Base-by-base conservation (phyloP, 2,329 filamentous ascomycete species). In the Fusarium sp. region DNA sequence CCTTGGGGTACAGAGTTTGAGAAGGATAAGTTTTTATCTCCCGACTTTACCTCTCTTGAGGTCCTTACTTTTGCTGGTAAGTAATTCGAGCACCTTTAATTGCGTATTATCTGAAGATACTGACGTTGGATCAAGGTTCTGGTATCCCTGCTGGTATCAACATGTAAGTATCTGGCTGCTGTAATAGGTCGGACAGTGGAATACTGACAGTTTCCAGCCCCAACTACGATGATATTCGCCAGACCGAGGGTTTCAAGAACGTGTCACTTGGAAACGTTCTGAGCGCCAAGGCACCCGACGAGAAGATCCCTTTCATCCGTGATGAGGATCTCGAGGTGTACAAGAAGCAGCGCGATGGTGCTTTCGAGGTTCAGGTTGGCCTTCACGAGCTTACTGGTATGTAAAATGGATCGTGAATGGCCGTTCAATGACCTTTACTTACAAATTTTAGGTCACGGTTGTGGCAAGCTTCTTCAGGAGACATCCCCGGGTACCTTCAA, bases 311-410 rank as follows among this genome's bases (percentile, higher is more conserved):
- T 0, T 97, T 98, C 81, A 94, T 99, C 75, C 86, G 89, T 15
- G 89, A 92, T 3, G 85, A 88, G 44, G 95, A 98, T 74, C 85
- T 96, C 22, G 88, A 89, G 4, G 78, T 97, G 6, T 98, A 92
- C 80, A 88, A 92, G 73, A 92, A 92, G 76, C 94, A 93, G 80
- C 92, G 94, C 13, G 94, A 98, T 74, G 87, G 88, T 8, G 91
- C 95, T 1, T 98, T 98, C 74, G 95, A 98, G 80, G 94, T 98
- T 3, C 94, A 98, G 81, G 95, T 99, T 49, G 95, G 94, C 24
- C 90, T 98, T 21, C 95, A 98, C 80, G 94, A 98, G 78, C 88
- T 98, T 52, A 89, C 83, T 76, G 86, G 81, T 82, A 71, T 63
- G 76, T 70, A 8, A 2, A 9, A 36, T 17, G 5, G 19, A 21